Evolutionary conservation across 805 yeast species (phyloP).

Genomic region (Ogataea pignaliae): DNA sequence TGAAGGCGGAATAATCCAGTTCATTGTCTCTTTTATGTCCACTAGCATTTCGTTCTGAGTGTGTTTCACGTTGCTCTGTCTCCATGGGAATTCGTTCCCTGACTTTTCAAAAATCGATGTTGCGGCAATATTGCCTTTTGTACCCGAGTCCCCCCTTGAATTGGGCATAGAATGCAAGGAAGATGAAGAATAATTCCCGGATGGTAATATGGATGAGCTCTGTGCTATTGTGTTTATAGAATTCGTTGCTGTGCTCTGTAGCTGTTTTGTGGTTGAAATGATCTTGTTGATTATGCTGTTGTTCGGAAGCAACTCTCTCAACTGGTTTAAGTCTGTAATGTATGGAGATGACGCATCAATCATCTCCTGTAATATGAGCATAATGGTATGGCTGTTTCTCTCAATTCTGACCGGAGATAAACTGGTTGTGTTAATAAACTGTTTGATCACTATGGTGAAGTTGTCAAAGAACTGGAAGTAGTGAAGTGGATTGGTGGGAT

Average conservation of each 20-base stretch:
- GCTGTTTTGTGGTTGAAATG: slow-evolving; percentile 36
- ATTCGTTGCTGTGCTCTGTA: slow-evolving; percentile 29
- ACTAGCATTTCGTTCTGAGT: slow-evolving; percentile 82
- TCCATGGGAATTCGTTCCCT: slow-evolving; percentile 63
- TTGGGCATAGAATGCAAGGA: slow-evolving; percentile 6
- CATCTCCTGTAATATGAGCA: slow-evolving; percentile 71
- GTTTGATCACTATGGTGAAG: slow-evolving; percentile 35
- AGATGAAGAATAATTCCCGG: slow-evolving; percentile 13
- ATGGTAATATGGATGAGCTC: slow-evolving; percentile 16
- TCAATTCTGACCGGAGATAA: slow-evolving; percentile 56
- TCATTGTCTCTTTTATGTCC: slow-evolving; percentile 67
- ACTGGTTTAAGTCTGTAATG: slow-evolving; percentile 63
- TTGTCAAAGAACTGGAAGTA: slow-evolving; percentile 39
- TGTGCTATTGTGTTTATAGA: slow-evolving; percentile 27
- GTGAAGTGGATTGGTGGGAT: slow-evolving; percentile 37
- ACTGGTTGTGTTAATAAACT: slow-evolving; percentile 41
- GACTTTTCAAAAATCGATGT: slow-evolving; percentile 29
- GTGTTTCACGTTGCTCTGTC: slow-evolving; percentile 64
- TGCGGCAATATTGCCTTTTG: slow-evolving; percentile 2
- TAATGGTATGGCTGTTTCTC: slow-evolving; percentile 65
- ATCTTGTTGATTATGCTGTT: slow-evolving; percentile 52
- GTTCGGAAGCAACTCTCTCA: slow-evolving; percentile 67
- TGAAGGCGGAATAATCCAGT: slow-evolving; percentile 44
- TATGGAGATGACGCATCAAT: slow-evolving; percentile 74
- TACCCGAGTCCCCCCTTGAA: slow-evolving; percentile 5